Percentiles rank a stretch among this genome's conserved stretches.
phyloP scores from a whole-genome alignment of 805 yeast genomes.

The Saccharomyces jurei region DNA sequence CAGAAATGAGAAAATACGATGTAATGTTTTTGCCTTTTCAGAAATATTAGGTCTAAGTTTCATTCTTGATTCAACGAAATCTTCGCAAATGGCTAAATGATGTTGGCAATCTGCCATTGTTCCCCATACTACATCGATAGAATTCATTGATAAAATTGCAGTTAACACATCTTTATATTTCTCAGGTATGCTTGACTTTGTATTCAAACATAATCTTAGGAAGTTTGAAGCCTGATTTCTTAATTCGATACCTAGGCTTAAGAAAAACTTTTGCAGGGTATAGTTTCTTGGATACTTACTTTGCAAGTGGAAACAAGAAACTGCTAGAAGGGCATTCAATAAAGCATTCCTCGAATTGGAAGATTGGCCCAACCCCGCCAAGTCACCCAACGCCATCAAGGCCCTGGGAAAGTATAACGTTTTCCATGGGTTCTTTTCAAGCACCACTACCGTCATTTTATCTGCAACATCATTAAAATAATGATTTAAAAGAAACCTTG shows the following conservation, averaged over 20 bases:
- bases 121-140: conserved; percentile 86
- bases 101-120: conserved; percentile 78
- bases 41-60: conserved; percentile 55
- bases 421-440: conserved; percentile 80
- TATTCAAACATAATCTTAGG: conserved; percentile 49
- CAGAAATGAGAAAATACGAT: conserved; percentile 67
- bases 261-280: conserved; percentile 58
- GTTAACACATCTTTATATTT: conserved; percentile 79
- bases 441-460: conserved; percentile 61
- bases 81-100: conserved; percentile 70
- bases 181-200: conserved; percentile 42
- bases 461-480: conserved; percentile 74
- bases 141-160: conserved; percentile 78
- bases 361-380: conserved; percentile 64
- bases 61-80: conserved; percentile 64
- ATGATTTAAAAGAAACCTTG: conserved; percentile 63
- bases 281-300: conserved; percentile 62
- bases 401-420: conserved; percentile 82
- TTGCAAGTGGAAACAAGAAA: conserved; percentile 72
- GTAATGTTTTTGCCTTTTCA: conserved; percentile 68
- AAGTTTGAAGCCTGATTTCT: conserved; percentile 68
- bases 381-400: conserved; percentile 71
- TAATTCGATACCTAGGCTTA: conserved; percentile 64
- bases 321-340: conserved; percentile 71
- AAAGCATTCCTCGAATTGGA: conserved; percentile 71